These are phyloP conservation scores for Triglochin maritima DNA, from an alignment of 106 monocot genomes.

Conservation along the genomic window DNA sequence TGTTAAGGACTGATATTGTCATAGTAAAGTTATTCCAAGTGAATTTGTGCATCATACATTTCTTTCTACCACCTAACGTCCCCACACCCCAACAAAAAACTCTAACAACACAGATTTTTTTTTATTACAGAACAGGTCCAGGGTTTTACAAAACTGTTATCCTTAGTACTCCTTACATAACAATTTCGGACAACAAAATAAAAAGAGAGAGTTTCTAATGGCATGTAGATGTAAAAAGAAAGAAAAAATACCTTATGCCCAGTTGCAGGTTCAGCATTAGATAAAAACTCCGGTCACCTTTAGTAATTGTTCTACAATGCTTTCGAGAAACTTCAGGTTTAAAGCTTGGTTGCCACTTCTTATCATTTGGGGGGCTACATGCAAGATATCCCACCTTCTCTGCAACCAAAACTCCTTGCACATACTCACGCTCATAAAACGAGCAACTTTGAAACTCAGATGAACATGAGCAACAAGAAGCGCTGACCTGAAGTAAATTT, in stretches of 20 bases:
- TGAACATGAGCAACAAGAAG: slow-evolving; percentile 19
- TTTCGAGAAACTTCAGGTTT: slow-evolving; percentile 27
- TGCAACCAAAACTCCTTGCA: slow-evolving; percentile 78
- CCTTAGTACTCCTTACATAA: too few species aligned
- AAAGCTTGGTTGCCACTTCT: slow-evolving; percentile 19
- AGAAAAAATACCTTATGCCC: slow-evolving; percentile 71
- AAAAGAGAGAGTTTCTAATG: background rate
- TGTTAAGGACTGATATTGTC: too few species aligned
- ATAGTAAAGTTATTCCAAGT: too few species aligned
- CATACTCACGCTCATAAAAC: slow-evolving; percentile 74
- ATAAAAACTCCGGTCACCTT: slow-evolving; percentile 79
- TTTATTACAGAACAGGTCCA: too few species aligned
- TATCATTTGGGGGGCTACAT: slow-evolving; percentile 6
- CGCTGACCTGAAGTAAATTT: slow-evolving; percentile 24
- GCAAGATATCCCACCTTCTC: slow-evolving; percentile 27
- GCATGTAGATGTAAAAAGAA: background rate
- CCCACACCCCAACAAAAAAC: too few species aligned
- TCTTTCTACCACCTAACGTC: too few species aligned
- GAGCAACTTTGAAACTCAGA: slow-evolving; percentile 15
- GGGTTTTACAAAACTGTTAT: too few species aligned
- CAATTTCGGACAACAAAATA: background rate
- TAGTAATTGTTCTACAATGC: slow-evolving; percentile 60
- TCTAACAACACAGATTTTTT: too few species aligned
- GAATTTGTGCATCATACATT: too few species aligned
- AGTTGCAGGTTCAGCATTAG: slow-evolving; percentile 96